Percentiles rank a stretch among this genome's conserved stretches.
These are phyloP conservation scores for Globisporangium irregulare DNA, from an alignment of 352 stramenopile species.

Conservation along the genomic window DNA sequence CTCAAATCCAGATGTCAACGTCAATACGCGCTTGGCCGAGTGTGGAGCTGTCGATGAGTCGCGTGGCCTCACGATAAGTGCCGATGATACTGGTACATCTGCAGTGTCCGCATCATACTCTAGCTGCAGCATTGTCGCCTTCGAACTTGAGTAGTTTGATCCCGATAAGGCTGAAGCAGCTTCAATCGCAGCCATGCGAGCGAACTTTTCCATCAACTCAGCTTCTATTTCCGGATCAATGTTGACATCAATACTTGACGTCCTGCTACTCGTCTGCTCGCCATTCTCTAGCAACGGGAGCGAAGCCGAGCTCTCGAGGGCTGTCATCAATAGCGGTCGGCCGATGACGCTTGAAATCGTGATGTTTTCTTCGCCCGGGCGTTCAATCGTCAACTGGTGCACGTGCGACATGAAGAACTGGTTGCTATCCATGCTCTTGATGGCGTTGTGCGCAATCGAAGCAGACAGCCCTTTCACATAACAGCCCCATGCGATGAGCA, in stretches of 20 bases:
- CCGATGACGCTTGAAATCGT: slow-evolving; percentile 78
- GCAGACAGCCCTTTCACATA: slow-evolving; percentile 72
- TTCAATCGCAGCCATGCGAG: slow-evolving; percentile 47
- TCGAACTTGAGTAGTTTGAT: slow-evolving; percentile 21
- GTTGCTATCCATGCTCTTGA: slow-evolving; percentile 57
- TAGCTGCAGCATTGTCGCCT: slow-evolving; percentile 31
- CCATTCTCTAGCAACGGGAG: slow-evolving; percentile 51
- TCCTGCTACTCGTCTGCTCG: slow-evolving; percentile 21
- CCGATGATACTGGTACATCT: slow-evolving; percentile 7
- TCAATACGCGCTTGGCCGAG: slow-evolving; percentile 24
- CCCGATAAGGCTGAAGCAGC: slow-evolving; percentile 23
- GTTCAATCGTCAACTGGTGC: slow-evolving; percentile 67
- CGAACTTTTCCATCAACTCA: slow-evolving; percentile 67
- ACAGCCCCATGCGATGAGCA: slow-evolving; percentile 69
- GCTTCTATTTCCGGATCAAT: slow-evolving; percentile 47
- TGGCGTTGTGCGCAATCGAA: slow-evolving; percentile 58
- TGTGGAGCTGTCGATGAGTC: slow-evolving; percentile 17
- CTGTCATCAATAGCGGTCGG: slow-evolving; percentile 52
- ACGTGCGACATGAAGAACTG: slow-evolving; percentile 67
- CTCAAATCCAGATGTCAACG: slow-evolving; percentile 22
- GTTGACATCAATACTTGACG: slow-evolving; percentile 27
- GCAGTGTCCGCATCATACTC: slow-evolving; percentile 35
- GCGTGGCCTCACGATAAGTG: slow-evolving; percentile 15
- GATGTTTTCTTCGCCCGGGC: slow-evolving; percentile 62
- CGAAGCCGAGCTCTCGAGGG: slow-evolving; percentile 24